Percentiles rank a stretch among this genome's conserved stretches.
Evolutionary conservation across 1,139 yeast genomes (phyloP).

Genomic region (Debaryomyces nepalensis): DNA sequence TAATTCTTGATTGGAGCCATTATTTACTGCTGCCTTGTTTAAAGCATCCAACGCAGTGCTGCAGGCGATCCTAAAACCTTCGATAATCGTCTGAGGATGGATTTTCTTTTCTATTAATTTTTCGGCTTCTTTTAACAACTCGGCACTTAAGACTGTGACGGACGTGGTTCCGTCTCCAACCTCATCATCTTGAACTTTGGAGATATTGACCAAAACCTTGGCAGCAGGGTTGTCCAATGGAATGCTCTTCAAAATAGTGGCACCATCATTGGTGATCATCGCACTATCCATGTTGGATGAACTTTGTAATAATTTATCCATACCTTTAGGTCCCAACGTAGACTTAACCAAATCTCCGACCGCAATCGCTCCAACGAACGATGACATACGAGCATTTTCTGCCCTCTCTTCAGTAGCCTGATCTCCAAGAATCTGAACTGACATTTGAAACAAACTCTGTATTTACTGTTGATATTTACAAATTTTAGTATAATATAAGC

Average conservation of each 20-base stretch:
- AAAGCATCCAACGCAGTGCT: constrained; percentile 82
- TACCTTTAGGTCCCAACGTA: constrained; percentile 97
- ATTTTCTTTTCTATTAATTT: constrained; percentile 88
- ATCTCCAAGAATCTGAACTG: constrained; percentile 94
- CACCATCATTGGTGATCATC: constrained; percentile 96
- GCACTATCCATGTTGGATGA: constrained; percentile 75
- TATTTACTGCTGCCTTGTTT: constrained; percentile 76
- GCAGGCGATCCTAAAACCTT: constrained; percentile 91
- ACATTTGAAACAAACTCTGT: constrained; percentile 38
- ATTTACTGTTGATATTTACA: constrained; percentile 1
- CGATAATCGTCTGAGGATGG: constrained; percentile 97
- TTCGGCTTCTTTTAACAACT: constrained; percentile 93
- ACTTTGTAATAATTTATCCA: constrained; percentile 93
- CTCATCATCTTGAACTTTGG: constrained; percentile 98
- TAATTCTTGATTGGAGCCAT: constrained; percentile 60
- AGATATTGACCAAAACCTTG: constrained; percentile 90
- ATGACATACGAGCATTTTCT: constrained; percentile 95
- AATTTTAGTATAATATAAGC: constrained; percentile 3
- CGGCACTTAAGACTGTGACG: constrained; percentile 94
- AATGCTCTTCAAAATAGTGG: constrained; percentile 90
- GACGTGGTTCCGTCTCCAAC: constrained; percentile 99
- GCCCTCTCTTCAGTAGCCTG: constrained; percentile 98
- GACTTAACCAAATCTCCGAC: constrained; percentile 97
- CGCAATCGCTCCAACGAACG: constrained; percentile 98
- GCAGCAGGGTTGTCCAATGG: constrained; percentile 99